These are phyloP conservation scores for Manihot esculenta DNA, from an alignment of 441 rosid genomes.

Conservation along the genomic window DNA sequence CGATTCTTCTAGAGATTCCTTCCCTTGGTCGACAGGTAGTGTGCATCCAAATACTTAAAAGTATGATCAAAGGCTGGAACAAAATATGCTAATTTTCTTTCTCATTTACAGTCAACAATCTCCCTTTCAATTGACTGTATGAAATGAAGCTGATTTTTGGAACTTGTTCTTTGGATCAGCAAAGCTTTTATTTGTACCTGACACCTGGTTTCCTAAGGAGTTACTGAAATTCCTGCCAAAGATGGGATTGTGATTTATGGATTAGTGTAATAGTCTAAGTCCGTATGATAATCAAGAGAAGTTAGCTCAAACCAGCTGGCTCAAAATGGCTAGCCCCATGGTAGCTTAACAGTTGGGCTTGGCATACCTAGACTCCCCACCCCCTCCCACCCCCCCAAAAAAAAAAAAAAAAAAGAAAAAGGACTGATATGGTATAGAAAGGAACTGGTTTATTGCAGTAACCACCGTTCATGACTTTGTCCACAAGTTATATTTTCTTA, in stretches of 20 bases:
- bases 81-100: conserved; percentile 1
- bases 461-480: neutral
- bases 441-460: neutral
- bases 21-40: conserved; percentile 88
- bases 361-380: neutral
- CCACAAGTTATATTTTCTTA: neutral
- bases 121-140: neutral
- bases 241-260: neutral
- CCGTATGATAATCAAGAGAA: neutral
- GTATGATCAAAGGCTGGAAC: neutral
- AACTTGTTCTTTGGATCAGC: neutral
- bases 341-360: neutral
- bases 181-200: neutral
- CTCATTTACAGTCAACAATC: neutral
- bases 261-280: neutral
- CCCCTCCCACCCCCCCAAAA: too few species aligned
- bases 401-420: too few species aligned
- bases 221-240: neutral
- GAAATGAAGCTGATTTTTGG: neutral
- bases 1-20: conserved; percentile 93
- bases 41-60: conserved; percentile 5
- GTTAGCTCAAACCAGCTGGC: neutral
- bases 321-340: neutral
- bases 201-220: neutral
- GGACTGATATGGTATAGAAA: neutral